Conservation (phyloP, 495 filamentous ascomycete species). For the Melanomma pulvis-pyrius region DNA sequence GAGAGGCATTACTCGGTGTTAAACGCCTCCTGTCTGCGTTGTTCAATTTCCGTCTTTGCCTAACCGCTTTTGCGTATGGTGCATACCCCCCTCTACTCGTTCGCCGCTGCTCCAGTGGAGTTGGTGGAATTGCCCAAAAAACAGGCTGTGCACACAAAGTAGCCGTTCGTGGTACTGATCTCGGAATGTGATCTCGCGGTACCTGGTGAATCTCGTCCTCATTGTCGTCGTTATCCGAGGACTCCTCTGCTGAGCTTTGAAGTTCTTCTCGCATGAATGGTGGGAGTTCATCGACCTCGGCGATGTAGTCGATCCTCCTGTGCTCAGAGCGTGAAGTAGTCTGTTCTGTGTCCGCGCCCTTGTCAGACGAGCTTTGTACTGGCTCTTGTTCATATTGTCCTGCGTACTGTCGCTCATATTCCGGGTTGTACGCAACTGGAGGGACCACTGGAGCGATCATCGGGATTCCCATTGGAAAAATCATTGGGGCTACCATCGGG, state of each 20-base stretch:
- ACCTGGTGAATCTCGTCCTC: conserved; percentile 3
- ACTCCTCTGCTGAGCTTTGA: neutral
- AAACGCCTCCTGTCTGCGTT: conserved; percentile 17
- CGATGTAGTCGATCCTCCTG: neutral
- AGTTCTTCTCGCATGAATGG: neutral
- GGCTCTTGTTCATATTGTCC: neutral
- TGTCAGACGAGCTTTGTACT: too few relatives aligned
- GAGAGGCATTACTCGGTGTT: conserved; percentile 36
- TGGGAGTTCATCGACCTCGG: neutral
- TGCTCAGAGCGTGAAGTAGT: neutral
- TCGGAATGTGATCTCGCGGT: conserved; percentile 3
- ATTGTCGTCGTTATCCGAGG: neutral
- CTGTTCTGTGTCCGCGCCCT: neutral
- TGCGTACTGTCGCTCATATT: neutral
- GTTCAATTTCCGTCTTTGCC: conserved; percentile 15
- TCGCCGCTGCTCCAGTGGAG: neutral
- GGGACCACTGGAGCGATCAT: neutral
- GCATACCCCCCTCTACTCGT: conserved; percentile 17
- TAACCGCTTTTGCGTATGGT: conserved; percentile 9
- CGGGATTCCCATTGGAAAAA: neutral
- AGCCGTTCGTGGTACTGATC: neutral
- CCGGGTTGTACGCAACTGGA: neutral
- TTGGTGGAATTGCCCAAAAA: neutral
- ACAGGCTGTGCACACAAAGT: neutral
- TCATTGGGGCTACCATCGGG: neutral